Conservation (phyloP, 2,329 filamentous ascomycete genomes). For the Whalleya microplaca region DNA sequence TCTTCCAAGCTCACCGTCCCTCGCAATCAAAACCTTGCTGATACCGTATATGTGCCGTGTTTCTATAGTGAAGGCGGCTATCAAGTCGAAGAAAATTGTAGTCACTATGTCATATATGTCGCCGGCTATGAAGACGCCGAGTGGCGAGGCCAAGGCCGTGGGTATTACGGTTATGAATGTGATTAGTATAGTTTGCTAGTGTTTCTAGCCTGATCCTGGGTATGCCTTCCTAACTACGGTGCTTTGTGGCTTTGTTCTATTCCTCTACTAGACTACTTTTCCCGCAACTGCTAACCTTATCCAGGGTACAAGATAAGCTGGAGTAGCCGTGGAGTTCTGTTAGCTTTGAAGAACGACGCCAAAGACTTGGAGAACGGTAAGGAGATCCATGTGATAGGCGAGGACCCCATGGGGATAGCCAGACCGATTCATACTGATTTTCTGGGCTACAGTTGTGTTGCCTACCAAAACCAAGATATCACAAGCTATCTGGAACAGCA, state of each 20-base stretch:
- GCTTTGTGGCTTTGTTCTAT: not conserved
- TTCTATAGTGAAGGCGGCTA: slow-evolving; percentile 88
- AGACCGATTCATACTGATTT: slow-evolving; percentile 75
- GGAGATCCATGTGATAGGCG: slow-evolving; percentile 62
- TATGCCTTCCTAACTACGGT: not conserved
- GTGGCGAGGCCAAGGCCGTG: slow-evolving; percentile 79
- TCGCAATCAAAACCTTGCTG: slow-evolving; percentile 77
- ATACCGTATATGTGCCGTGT: slow-evolving; percentile 93
- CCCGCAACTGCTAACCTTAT: slow-evolving; percentile 51
- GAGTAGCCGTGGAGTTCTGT: slow-evolving; percentile 75
- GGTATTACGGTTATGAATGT: slow-evolving; percentile 99
- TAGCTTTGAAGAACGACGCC: slow-evolving; percentile 85
- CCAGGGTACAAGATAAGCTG: slow-evolving; percentile 90
- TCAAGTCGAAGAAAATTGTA: slow-evolving; percentile 91
- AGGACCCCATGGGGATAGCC: slow-evolving; percentile 81
- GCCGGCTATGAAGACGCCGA: slow-evolving; percentile 87
- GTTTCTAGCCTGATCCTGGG: not conserved
- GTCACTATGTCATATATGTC: slow-evolving; percentile 94
- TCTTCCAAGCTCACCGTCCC: too few species aligned
- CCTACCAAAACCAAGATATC: slow-evolving; percentile 91
- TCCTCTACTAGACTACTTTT: slow-evolving; percentile 46
- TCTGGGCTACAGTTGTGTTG: slow-evolving; percentile 74
- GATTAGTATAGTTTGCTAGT: slow-evolving; percentile 56
- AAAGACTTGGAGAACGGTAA: slow-evolving; percentile 82
- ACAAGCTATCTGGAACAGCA: slow-evolving; percentile 76